phyloP scores from a whole-genome alignment of 805 yeast species.

The Debaryomyces maramus region DNA sequence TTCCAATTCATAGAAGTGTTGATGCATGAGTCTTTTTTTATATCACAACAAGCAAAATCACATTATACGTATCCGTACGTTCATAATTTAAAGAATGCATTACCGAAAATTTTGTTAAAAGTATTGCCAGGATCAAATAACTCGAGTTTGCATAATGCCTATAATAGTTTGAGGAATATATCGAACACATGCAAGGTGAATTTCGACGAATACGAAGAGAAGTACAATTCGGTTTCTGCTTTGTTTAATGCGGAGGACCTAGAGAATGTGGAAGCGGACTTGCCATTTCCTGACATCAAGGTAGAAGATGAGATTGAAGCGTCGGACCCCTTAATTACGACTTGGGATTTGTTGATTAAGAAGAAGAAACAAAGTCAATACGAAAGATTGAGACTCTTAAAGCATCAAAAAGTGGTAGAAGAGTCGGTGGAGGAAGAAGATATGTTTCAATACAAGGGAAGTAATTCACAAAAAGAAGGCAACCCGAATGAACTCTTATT shows the following conservation, averaged over 20 bases:
- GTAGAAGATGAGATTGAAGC: conserved; percentile 20
- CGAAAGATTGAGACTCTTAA: conserved; percentile 45
- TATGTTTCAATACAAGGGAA: conserved; percentile 26
- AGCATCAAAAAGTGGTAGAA: conserved; percentile 24
- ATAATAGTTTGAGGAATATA: conserved; percentile 35
- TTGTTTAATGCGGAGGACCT: conserved; percentile 38
- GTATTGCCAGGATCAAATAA: conserved; percentile 39
- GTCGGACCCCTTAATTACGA: conserved; percentile 30
- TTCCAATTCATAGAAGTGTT: conserved; percentile 71
- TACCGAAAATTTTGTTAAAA: conserved; percentile 34
- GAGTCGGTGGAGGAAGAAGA: conserved; percentile 27
- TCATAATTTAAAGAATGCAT: conserved; percentile 27
- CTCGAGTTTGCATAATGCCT: conserved; percentile 38
- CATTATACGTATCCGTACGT: conserved; percentile 40
- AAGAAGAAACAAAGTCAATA: conserved; percentile 54
- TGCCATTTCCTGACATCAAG: conserved; percentile 35
- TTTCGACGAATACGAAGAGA: conserved; percentile 21
- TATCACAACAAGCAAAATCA: conserved; percentile 36
- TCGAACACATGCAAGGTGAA: conserved; percentile 36
- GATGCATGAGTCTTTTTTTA: conserved; percentile 36
- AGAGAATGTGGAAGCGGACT: conserved; percentile 27
- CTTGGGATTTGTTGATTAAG: conserved; percentile 49
- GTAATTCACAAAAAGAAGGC: conserved; percentile 8
- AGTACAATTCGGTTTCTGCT: conserved; percentile 29
- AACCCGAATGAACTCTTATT: conserved; percentile 20